A percentile compares a stretch with the other conserved stretches of the same genome.
Conservation (phyloP, 345 rosid genomes). For the Sonneratia alba region DNA sequence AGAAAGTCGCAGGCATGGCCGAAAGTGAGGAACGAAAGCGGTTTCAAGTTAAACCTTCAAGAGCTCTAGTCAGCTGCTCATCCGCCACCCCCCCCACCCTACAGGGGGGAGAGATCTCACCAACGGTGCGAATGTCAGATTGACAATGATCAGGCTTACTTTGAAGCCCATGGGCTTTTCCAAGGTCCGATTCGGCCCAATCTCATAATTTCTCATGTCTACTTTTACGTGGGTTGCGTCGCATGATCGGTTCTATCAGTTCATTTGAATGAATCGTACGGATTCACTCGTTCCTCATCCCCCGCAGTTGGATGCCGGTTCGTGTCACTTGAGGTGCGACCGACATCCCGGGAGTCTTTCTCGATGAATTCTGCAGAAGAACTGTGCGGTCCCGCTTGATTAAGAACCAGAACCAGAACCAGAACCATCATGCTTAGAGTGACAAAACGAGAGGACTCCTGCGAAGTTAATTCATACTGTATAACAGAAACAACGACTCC, state of each 20-base stretch:
- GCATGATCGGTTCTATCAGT: neutral
- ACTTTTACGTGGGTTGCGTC: no score
- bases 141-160: no score
- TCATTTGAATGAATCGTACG: neutral
- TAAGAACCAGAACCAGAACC: no score
- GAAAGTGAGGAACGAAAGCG: neutral
- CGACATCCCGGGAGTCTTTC: neutral
- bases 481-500: neutral
- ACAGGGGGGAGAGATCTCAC: no score
- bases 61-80: neutral
- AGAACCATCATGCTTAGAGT: no score
- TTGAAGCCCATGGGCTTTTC: no score
- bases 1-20: neutral
- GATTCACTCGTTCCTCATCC: neutral
- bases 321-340: neutral
- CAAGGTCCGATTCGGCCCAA: no score
- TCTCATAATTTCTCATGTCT: no score
- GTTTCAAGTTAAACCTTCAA: neutral
- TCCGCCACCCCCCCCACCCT: no score
- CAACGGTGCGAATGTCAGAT: no score
- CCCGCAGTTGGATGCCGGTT: neutral
- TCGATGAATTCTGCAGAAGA: neutral
- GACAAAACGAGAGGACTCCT: neutral
- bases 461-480: neutral
- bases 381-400: no score